phyloP scores from a whole-genome alignment of 2,329 filamentous ascomycete genomes.

The Fonsecaea monophora region DNA sequence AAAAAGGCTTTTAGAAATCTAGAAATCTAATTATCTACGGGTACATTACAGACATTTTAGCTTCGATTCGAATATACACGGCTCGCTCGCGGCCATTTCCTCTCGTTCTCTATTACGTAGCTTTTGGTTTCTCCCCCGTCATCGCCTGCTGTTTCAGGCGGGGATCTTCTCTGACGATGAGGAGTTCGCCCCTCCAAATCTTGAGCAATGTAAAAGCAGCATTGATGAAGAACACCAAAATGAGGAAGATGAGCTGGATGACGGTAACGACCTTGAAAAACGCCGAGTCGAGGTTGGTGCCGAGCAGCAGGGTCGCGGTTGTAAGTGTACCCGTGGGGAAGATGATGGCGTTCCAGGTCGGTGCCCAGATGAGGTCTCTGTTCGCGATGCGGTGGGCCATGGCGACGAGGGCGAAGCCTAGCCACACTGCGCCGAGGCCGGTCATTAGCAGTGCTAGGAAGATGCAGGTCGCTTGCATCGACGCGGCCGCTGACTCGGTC shows the following conservation, averaged over 20 bases:
- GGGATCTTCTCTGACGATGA: slow-evolving; percentile 37
- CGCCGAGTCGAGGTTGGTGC: slow-evolving; percentile 48
- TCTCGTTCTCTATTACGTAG: slow-evolving; percentile 1
- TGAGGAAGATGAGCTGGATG: slow-evolving; percentile 45
- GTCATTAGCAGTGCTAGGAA: slow-evolving; percentile 50
- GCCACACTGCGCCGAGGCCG: slow-evolving; percentile 53
- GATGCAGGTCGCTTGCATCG: slow-evolving; percentile 46
- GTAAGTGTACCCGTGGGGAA: slow-evolving; percentile 36
- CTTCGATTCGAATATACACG: background rate
- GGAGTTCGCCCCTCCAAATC: slow-evolving; percentile 43
- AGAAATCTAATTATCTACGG: no score
- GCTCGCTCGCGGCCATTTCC: background rate
- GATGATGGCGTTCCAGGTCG: slow-evolving; percentile 37
- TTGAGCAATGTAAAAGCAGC: slow-evolving; percentile 45
- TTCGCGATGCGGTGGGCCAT: slow-evolving; percentile 29
- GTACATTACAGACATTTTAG: no score
- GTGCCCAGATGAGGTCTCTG: slow-evolving; percentile 31
- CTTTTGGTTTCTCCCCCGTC: slow-evolving; percentile 16
- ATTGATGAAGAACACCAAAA: slow-evolving; percentile 46
- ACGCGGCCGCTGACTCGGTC: slow-evolving; percentile 43
- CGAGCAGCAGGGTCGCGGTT: slow-evolving; percentile 44
- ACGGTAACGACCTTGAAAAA: slow-evolving; percentile 51
- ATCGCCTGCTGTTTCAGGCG: slow-evolving; percentile 20
- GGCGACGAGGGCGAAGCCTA: slow-evolving; percentile 47
- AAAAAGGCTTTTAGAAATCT: no score